A percentile compares a stretch with the other conserved stretches of the same genome.
phyloP scores from a whole-genome alignment of 306 rosid genomes.

The Dryas octopetala region DNA sequence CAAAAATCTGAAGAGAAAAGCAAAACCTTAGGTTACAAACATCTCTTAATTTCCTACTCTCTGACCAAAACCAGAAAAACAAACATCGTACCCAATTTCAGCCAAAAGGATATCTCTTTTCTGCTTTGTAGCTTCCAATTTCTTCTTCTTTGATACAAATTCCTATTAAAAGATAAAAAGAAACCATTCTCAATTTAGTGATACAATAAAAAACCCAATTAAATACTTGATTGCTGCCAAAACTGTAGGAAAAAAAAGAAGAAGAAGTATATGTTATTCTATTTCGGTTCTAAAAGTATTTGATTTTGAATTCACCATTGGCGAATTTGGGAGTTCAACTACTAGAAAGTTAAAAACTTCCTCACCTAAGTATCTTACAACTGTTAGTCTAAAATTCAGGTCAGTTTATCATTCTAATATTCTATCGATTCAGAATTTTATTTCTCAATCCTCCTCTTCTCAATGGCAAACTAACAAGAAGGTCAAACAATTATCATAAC shows the following conservation, averaged over 20 bases:
- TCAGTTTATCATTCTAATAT: not conserved
- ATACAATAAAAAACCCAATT: not conserved
- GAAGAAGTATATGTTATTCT: not conserved
- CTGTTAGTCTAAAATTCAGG: not conserved
- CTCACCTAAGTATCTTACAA: not conserved
- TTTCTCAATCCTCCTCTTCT: not conserved
- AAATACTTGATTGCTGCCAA: not conserved
- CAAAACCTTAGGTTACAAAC: not conserved
- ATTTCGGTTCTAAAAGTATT: not conserved
- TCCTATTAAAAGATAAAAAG: constrained; percentile 41
- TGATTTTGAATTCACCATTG: constrained; percentile 1
- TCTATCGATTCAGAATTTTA: not conserved
- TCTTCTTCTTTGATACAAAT: constrained; percentile 47
- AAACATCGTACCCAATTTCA: constrained; percentile 52
- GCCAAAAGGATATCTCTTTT: constrained; percentile 40
- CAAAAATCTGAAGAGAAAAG: constrained; percentile 45
- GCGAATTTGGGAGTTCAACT: not conserved
- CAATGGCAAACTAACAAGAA: not conserved
- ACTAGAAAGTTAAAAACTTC: no score
- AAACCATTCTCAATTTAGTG: not conserved
- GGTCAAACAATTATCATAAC: not conserved
- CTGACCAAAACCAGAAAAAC: not conserved
- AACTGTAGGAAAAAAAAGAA: not conserved
- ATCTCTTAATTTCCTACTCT: not conserved
- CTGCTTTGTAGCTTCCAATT: constrained; percentile 26